These are phyloP conservation scores for Penicillium cinerascens DNA, from an alignment of 495 filamentous ascomycete species.

Conservation along the genomic window DNA sequence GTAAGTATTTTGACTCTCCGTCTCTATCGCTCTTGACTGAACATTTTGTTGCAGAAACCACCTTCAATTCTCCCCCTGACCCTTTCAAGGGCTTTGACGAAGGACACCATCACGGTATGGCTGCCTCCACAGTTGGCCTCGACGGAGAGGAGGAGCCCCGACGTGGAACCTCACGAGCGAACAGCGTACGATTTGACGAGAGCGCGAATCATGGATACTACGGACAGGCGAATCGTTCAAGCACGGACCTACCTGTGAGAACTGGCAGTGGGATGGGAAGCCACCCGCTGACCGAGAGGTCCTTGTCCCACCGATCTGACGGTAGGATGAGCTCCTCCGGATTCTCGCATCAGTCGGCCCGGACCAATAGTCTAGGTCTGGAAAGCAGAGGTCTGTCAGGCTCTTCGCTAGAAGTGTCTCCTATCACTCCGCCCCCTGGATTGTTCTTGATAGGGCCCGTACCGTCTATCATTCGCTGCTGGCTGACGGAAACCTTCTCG, in stretches of 20 bases:
- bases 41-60: conserved; percentile 53
- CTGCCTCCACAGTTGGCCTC: conserved; percentile 67
- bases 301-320: conserved; percentile 91
- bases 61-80: conserved; percentile 70
- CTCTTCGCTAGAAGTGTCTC: conserved; percentile 60
- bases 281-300: conserved; percentile 82
- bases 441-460: conserved; percentile 80
- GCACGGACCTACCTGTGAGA: conserved; percentile 71
- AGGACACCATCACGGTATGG: conserved; percentile 61
- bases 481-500: conserved; percentile 82
- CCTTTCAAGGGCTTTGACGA: conserved; percentile 84
- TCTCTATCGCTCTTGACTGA: conserved; percentile 5
- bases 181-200: conserved; percentile 98
- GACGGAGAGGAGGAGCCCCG: conserved; percentile 89
- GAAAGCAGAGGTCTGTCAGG: conserved; percentile 64
- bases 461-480: conserved; percentile 92
- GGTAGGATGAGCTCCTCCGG: conserved; percentile 91
- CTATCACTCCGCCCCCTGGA: conserved; percentile 72
- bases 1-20: conserved; percentile 40
- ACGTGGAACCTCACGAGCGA: conserved; percentile 86
- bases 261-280: conserved; percentile 79
- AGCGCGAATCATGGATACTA: conserved; percentile 90
- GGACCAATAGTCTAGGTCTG: conserved; percentile 78
- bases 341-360: conserved; percentile 75
- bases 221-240: conserved; percentile 74